Evolutionary conservation across 257 asterid genomes (phyloP), one percentile per base, ranked within the genome.

Genomic region (Solanum pimpinellifolium): DNA sequence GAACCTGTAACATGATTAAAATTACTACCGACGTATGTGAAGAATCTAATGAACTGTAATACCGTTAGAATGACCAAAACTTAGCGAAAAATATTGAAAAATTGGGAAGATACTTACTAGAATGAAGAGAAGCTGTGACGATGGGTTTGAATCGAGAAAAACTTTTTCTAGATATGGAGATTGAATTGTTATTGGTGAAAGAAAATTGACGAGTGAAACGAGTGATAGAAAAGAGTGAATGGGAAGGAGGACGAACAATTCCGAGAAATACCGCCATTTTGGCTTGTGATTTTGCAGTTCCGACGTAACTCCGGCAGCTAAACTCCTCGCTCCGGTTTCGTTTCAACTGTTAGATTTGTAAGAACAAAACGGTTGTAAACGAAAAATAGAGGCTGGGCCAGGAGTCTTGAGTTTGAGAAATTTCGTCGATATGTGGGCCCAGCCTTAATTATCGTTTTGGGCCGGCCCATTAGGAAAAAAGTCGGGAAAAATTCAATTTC

Each of bases 251-350:
- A 44, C 93, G 93, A 68, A 89, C 89, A 46, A 89, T 35, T 66
- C 94, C 94, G 11, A 89, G 88, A 66, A 91, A 89, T 85, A 88
- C 88, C 77, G 85, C 94, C 98, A 95, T 94, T 85, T 83, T 44
- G 11, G 59, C 65, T 46, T 9, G 66, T 44, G 76, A 4, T 85
- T 70, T 47, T 23, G 2, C 39, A 31, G 18, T 46, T 27, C 66
- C 84, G 66, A 78, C 16, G 42, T 15, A 46, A 27, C 65, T 11
- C 65, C 84, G 84, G 84, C 25, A 46, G 27, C 42, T 78, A 20
- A 78, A 78, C 84, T 78, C 5, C 25, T 60, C 84, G 16, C 15
- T 15, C 66, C 66, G 84, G 41, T 29, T 78, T 78, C 41, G 15
- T 18, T 78, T 46, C 62, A 29, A 78, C 66, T 15, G 66, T 16